These are phyloP conservation scores for Mycena rebaudengoi DNA, from an alignment of 768 basidiomycete genomes.

Conservation along the genomic window DNA sequence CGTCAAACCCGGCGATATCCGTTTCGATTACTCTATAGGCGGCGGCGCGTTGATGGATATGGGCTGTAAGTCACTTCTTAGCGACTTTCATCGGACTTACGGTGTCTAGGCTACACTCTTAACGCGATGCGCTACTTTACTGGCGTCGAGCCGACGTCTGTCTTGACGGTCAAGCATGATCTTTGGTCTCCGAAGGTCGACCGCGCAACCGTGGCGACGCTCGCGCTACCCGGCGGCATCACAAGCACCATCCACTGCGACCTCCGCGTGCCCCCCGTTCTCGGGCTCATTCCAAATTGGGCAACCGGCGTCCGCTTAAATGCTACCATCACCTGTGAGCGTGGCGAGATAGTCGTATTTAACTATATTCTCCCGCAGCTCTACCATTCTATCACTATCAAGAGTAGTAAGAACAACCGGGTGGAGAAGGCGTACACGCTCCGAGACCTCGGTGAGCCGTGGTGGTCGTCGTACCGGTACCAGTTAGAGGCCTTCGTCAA, in stretches of 20 bases:
- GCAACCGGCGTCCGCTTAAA: constrained; percentile 43
- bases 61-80: constrained; percentile 49
- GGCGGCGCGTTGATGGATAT: constrained; percentile 74
- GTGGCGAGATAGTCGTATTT: constrained; percentile 48
- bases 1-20: constrained; percentile 52
- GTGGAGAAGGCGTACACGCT: constrained; percentile 57
- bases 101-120: constrained; percentile 54
- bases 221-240: constrained; percentile 42
- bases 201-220: constrained; percentile 38
- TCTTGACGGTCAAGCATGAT: constrained; percentile 46
- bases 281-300: constrained; percentile 49
- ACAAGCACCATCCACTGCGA: constrained; percentile 48
- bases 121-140: constrained; percentile 57
- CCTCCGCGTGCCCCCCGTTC: constrained; percentile 36
- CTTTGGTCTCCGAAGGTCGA: constrained; percentile 38
- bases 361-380: constrained; percentile 56
- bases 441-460: constrained; percentile 57
- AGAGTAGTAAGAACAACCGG: constrained; percentile 36
- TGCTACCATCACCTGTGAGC: constrained; percentile 52
- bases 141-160: constrained; percentile 50
- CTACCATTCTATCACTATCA: constrained; percentile 59
- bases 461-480: constrained; percentile 66
- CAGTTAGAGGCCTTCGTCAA: constrained; percentile 75
- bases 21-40: constrained; percentile 61
- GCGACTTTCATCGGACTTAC: background rate